Evolutionary conservation across 2,329 filamentous ascomycete species (phyloP), one percentile per base, ranked within the genome.

Genomic region (Aspergillus sp.): DNA sequence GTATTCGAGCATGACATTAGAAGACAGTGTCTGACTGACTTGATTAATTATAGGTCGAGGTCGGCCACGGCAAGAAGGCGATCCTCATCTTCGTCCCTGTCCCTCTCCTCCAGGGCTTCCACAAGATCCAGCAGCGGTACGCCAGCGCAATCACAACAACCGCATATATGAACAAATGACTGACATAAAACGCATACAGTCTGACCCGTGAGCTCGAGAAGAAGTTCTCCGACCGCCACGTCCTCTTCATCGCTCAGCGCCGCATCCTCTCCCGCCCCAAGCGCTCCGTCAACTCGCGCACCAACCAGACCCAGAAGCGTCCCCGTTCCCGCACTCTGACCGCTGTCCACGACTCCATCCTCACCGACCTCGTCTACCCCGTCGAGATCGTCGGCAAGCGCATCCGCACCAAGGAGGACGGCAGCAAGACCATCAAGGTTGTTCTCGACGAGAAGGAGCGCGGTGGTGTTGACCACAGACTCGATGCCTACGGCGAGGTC

Each of bases 21-120:
- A 9, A 10, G 25, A 12, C 25, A 30, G 22, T n/a, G 23, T 43
- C 41, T 43, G 41, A 43, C 41, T 25, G 12, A 13, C 15, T 25
- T 33, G 35, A 39, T 72, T 71, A 67, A 39, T 72, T 71, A 67
- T 71, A 98, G 93, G 93, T 98, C 83, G 93, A 98, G 83, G 91
- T 97, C 80, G 93, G 93, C 82, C 90, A 97, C 83, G 93, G 93
- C 85, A 95, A 95, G 85, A 98, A 97, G 87, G 93, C 93, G 74
- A 93, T 98, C 82, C 91, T 95, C 83, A 95, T 98, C 88, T 98
- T 98, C 88, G 93, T 98, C 83, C 93, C 93, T 75, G 93, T 98
- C 76, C 93, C 93, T 79, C 89, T 94, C 77, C 89, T 98, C 75
- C 81, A 85, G 76, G 88, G 88, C 75, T 98, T 96, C 89, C 93